Percentiles rank a stretch among this genome's conserved stretches.
These are phyloP conservation scores for Pharnaceum exiguum DNA, from an alignment of 148 eudicot species.

Conservation along the genomic window DNA sequence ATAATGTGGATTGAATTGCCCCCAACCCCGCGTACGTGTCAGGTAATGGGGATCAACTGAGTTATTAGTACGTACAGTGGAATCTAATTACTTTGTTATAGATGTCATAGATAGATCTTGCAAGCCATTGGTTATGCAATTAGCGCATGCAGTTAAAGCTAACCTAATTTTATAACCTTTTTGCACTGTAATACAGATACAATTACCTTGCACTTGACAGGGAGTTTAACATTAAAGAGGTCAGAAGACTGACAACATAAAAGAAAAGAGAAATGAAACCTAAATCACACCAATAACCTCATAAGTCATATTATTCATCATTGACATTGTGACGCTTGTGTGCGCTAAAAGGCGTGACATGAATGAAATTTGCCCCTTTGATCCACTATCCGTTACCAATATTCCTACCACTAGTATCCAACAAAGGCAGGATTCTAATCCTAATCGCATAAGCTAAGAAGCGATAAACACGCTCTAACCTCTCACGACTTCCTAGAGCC, in stretches of 20 bases:
- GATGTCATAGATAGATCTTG: no score
- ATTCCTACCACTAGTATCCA: constrained; percentile 2
- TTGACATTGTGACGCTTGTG: constrained; percentile 26
- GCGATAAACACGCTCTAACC: not conserved
- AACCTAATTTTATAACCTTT: no score
- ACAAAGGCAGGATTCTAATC: not conserved
- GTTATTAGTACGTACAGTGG: no score
- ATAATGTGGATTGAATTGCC: no score
- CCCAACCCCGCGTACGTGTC: no score
- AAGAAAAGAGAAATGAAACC: not conserved
- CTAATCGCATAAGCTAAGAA: constrained; percentile 5
- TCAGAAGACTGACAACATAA: constrained; percentile 4
- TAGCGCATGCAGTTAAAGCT: no score
- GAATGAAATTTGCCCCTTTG: constrained; percentile 19
- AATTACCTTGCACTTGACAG: no score
- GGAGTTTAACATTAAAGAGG: no score
- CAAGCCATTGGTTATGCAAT: no score
- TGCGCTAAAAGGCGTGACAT: constrained; percentile 22
- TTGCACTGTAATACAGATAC: no score
- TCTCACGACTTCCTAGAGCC: constrained; percentile 1
- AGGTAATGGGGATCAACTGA: no score
- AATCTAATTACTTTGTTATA: no score
- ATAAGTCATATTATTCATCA: constrained; percentile 4
- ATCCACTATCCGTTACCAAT: constrained; percentile 12
- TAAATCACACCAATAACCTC: not conserved